Conservation (phyloP, 805 yeast genomes). For the Millerago galiae region DNA sequence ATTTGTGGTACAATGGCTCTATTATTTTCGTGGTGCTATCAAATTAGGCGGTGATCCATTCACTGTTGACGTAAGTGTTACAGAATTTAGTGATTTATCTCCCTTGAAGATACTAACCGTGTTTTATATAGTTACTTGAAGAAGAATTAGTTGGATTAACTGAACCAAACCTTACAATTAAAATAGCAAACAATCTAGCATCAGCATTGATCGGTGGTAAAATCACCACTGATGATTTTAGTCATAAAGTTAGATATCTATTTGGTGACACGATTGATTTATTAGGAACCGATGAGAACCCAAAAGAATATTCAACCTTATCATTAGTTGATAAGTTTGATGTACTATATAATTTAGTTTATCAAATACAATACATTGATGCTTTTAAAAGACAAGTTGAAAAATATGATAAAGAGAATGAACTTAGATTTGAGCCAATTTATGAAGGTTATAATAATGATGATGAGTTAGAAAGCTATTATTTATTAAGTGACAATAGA, state of each 20-base stretch:
- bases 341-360: conserved; percentile 38
- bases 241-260: conserved; percentile 21
- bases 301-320: conserved; percentile 33
- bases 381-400: conserved; percentile 44
- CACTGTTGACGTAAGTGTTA: conserved; percentile 39
- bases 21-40: conserved; percentile 44
- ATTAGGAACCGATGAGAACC: conserved; percentile 21
- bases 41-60: conserved; percentile 45
- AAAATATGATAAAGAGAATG: conserved; percentile 25
- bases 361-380: conserved; percentile 36
- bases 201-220: conserved; percentile 18
- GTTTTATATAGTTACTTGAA: conserved; percentile 31
- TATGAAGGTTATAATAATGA: conserved; percentile 14
- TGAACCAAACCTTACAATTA: conserved; percentile 36
- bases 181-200: conserved; percentile 29
- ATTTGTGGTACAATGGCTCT: conserved; percentile 49
- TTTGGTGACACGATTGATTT: conserved; percentile 19
- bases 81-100: too few species aligned
- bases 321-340: conserved; percentile 43
- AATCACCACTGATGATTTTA: conserved; percentile 20
- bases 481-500: conserved; percentile 45
- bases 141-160: conserved; percentile 47
- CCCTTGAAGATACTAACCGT: conserved; percentile 5
- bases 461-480: conserved; percentile 19
- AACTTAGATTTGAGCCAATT: conserved; percentile 28